Evolutionary conservation across 164 flowering plant species (phyloP).

Genomic region (Piper betle): DNA sequence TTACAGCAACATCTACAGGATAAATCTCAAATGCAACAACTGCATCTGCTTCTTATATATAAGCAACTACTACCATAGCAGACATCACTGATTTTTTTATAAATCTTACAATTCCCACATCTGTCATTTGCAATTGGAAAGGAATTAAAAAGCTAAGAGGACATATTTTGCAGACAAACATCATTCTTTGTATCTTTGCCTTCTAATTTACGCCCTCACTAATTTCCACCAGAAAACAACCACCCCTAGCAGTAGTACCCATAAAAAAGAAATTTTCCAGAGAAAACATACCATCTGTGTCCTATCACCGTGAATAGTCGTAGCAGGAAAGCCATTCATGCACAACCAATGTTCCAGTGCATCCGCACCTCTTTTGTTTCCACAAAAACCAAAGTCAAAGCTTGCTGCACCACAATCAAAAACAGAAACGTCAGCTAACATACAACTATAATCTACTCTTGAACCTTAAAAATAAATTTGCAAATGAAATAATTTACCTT

Average conservation of each 20-base stretch:
- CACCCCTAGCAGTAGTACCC: not conserved
- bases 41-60: too few species aligned
- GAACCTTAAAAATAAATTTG: not conserved
- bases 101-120: too few species aligned
- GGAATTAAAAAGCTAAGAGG: too few species aligned
- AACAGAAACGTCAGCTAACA: not conserved
- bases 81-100: too few species aligned
- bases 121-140: too few species aligned
- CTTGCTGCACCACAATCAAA: slow-evolving; percentile 23
- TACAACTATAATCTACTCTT: not conserved
- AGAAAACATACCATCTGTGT: slow-evolving; percentile 30
- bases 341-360: slow-evolving; percentile 35
- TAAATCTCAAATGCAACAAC: too few species aligned
- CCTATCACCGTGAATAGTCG: slow-evolving; percentile 60
- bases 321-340: slow-evolving; percentile 38
- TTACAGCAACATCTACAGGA: too few species aligned
- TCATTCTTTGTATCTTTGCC: too few species aligned
- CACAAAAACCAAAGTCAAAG: slow-evolving; percentile 47
- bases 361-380: slow-evolving; percentile 58
- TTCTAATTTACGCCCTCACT: too few species aligned
- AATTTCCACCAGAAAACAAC: too few species aligned
- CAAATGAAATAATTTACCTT: slow-evolving; percentile 27
- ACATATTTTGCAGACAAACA: too few species aligned
- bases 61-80: too few species aligned
- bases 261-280: not conserved